These are phyloP conservation scores for Suhomyces atakaporum DNA, from an alignment of 1,139 yeast genomes.

Conservation along the genomic window DNA sequence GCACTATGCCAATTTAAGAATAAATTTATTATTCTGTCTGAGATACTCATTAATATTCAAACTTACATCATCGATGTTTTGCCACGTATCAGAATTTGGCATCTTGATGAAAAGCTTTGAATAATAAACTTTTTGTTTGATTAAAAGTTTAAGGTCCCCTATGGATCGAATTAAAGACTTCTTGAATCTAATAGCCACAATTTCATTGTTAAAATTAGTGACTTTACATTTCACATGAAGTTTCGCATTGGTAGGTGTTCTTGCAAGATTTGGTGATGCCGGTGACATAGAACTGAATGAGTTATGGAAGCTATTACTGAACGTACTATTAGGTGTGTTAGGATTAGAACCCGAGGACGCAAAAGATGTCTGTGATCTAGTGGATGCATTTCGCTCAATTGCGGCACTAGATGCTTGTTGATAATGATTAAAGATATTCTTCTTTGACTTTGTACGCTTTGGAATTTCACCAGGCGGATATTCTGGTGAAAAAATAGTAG, in stretches of 20 bases:
- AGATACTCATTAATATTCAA: conserved; percentile 28
- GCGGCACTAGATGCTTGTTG: conserved; percentile 19
- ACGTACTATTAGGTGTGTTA: conserved; percentile 9
- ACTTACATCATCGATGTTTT: conserved; percentile 29
- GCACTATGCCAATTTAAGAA: conserved; percentile 20
- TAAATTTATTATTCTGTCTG: conserved; percentile 22
- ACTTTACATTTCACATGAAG: conserved; percentile 32
- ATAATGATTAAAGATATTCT: conserved; percentile 25
- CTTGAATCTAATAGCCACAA: conserved; percentile 30
- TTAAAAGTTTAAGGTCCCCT: conserved; percentile 30
- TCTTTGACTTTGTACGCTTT: conserved; percentile 19
- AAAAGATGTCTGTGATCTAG: conserved; percentile 8
- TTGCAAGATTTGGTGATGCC: conserved; percentile 8
- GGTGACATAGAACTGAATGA: conserved; percentile 9
- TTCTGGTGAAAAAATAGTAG: conserved; percentile 6
- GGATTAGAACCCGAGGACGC: conserved; percentile 5
- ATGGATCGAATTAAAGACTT: conserved; percentile 28
- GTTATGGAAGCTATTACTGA: conserved; percentile 8
- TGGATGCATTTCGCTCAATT: conserved; percentile 8
- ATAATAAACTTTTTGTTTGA: conserved; percentile 30
- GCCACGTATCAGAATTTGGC: conserved; percentile 27
- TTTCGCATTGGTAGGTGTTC: conserved; percentile 8
- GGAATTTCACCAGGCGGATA: conserved; percentile 7
- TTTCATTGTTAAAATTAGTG: conserved; percentile 29
- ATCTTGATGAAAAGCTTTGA: conserved; percentile 31